These are phyloP conservation scores for Limonium bicolor DNA, from an alignment of 148 eudicot genomes.

Conservation along the genomic window DNA sequence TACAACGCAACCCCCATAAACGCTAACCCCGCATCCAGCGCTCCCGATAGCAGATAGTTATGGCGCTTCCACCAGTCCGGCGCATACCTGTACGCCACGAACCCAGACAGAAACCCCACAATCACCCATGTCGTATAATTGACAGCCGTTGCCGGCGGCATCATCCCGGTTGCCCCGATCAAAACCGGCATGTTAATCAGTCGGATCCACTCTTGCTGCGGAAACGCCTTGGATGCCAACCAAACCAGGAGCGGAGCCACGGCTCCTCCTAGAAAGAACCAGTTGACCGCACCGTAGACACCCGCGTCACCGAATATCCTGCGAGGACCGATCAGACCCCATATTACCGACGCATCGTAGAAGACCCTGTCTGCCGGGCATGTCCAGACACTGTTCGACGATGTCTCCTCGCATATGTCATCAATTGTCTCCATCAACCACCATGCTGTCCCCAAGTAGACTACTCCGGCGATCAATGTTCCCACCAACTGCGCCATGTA, in stretches of 20 bases:
- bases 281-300: constrained; percentile 48
- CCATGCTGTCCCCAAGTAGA: constrained; percentile 80
- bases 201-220: constrained; percentile 70
- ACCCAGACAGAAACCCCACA: constrained; percentile 76
- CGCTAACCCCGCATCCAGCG: constrained; percentile 87
- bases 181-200: constrained; percentile 86
- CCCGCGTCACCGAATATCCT: constrained; percentile 78
- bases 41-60: constrained; percentile 83
- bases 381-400: constrained; percentile 57
- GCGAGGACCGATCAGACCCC: constrained; percentile 84
- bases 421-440: constrained; percentile 94
- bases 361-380: constrained; percentile 83
- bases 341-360: constrained; percentile 90
- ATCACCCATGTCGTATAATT: constrained; percentile 83
- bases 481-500: constrained; percentile 94
- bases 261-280: constrained; percentile 86
- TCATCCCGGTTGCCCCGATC: constrained; percentile 55
- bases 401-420: constrained; percentile 43
- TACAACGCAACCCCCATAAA: constrained; percentile 92
- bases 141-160: constrained; percentile 96
- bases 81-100: constrained; percentile 55
- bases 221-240: constrained; percentile 63
- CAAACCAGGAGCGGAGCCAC: constrained; percentile 73
- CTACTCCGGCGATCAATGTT: constrained; percentile 57
- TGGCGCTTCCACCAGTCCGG: constrained; percentile 75